phyloP scores from a whole-genome alignment of 192 early-diverging fungal species.

The Coemansia reversa region DNA sequence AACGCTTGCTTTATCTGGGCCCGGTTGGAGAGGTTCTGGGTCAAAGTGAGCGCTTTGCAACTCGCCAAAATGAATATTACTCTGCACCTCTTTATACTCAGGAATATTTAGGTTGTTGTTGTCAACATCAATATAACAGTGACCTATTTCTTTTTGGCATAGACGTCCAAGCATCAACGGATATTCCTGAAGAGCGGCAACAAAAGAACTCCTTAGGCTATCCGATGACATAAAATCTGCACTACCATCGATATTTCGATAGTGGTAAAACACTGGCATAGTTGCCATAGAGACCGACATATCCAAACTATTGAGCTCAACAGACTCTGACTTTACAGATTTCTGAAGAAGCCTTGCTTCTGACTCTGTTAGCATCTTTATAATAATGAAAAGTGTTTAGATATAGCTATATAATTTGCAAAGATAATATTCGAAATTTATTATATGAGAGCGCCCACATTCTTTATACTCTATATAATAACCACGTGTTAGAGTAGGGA shows the following conservation, averaged over 20 bases:
- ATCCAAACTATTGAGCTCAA: neutral
- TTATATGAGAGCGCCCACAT: too few relatives aligned
- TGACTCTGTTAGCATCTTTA: too few relatives aligned
- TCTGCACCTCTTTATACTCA: neutral
- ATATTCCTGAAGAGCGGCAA: neutral
- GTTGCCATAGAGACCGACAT: neutral
- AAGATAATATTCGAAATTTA: too few relatives aligned
- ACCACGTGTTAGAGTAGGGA: too few relatives aligned
- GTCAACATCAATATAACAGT: slow-evolving; percentile 5
- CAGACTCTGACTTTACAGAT: slow-evolving; percentile 2
- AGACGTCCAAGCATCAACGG: slow-evolving; percentile 13
- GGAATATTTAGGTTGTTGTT: slow-evolving; percentile 7
- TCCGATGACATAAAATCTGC: slow-evolving; percentile 11
- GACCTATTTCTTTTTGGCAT: neutral
- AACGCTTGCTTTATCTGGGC: neutral
- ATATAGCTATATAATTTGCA: too few relatives aligned
- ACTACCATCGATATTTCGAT: neutral
- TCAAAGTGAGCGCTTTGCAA: neutral
- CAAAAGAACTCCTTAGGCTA: slow-evolving; percentile 3
- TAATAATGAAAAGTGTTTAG: too few relatives aligned
- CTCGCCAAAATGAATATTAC: neutral
- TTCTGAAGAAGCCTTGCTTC: neutral
- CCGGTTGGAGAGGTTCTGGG: neutral
- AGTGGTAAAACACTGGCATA: slow-evolving; percentile 7
- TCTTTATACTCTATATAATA: too few relatives aligned